Evolutionary conservation across 495 filamentous ascomycete species (phyloP), one percentile per base, ranked within the genome.

Genomic region (Lepidopterella palustris): DNA sequence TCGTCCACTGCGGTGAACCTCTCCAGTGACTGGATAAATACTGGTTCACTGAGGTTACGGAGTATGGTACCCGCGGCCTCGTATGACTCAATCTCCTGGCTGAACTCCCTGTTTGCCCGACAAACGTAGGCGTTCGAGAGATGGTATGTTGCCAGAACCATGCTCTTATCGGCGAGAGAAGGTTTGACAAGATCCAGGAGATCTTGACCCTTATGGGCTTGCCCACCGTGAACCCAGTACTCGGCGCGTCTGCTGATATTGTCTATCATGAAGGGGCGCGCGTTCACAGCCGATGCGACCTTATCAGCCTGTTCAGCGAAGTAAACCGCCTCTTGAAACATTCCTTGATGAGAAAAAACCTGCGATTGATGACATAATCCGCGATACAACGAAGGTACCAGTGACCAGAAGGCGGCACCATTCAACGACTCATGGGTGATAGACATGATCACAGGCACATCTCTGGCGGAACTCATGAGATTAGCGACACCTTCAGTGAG

Each of bases 311-410:
- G 86, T 61, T 96, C 86, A 5, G 86, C 81, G 65, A 95, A 95
- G 71, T 90, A 93, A n/a, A 92, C 76, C 5, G 92, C 87, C 69
- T 97, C 95, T 52, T 87, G 85, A 63, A 90, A 88, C 70, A 96
- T 80, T 47, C 95, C 92, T 65, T 91, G 80, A 55, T 92, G 84
- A 3, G 88, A 82, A 58, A 88, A 96, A 15, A 95, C 72, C 21
- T 77, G 78, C 3, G 90, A 89, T 4, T 95, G 80, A 55, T 89
- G 84, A 48, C 83, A 66, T 27, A 92, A 72, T 48, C 82, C 81
- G 4, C 80, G 81, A 67, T 88, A 86, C 26, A 96, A 76, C 8
- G 82, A 81, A 29, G 82, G 79, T 35, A 95, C 82, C 5, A 96
- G 75, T 20, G 81, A 76, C 93, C 93, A 98, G 61, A 93, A 92